Conservation (phyloP, 2,329 filamentous ascomycete species). For the Tricladium varicosporioides region DNA sequence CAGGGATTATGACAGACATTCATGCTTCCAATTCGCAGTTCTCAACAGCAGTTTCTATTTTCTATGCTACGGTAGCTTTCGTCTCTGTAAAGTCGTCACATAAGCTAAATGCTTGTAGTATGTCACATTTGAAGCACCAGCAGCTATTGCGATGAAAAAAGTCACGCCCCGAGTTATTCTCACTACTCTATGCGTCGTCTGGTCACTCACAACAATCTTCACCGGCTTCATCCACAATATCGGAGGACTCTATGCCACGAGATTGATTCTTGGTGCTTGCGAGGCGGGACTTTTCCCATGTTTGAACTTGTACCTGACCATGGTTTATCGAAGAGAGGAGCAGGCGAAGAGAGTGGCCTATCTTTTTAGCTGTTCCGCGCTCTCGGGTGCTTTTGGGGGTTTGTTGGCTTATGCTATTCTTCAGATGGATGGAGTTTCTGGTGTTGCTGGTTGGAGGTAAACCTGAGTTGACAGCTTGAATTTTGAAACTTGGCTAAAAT, state of each 20-base stretch:
- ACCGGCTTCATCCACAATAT: conserved; percentile 44
- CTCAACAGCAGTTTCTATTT: conserved; percentile 41
- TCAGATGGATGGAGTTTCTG: conserved; percentile 44
- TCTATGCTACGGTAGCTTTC: conserved; percentile 42
- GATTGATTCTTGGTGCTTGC: conserved; percentile 46
- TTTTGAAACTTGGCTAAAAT: neutral
- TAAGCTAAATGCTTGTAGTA: conserved; percentile 29
- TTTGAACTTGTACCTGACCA: conserved; percentile 47
- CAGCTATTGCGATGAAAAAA: conserved; percentile 47
- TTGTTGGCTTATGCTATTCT: conserved; percentile 51
- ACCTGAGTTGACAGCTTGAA: conserved; percentile 32
- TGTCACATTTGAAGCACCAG: conserved; percentile 47
- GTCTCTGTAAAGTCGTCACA: too few species aligned
- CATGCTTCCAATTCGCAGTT: conserved; percentile 16
- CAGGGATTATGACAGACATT: conserved; percentile 23
- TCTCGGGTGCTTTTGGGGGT: conserved; percentile 50
- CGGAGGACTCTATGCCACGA: conserved; percentile 42
- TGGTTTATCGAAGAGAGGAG: conserved; percentile 56
- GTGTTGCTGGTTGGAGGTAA: conserved; percentile 46
- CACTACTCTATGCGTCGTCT: conserved; percentile 27
- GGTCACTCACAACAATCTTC: conserved; percentile 48
- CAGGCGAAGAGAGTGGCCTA: conserved; percentile 52
- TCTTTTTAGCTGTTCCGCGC: conserved; percentile 51
- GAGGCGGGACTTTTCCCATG: conserved; percentile 51
- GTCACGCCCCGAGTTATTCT: conserved; percentile 40